Evolutionary conservation across 78 protist genomes (phyloP), one percentile per base, ranked within the genome.

Genomic region (Dictyostelium citrinum): DNA sequence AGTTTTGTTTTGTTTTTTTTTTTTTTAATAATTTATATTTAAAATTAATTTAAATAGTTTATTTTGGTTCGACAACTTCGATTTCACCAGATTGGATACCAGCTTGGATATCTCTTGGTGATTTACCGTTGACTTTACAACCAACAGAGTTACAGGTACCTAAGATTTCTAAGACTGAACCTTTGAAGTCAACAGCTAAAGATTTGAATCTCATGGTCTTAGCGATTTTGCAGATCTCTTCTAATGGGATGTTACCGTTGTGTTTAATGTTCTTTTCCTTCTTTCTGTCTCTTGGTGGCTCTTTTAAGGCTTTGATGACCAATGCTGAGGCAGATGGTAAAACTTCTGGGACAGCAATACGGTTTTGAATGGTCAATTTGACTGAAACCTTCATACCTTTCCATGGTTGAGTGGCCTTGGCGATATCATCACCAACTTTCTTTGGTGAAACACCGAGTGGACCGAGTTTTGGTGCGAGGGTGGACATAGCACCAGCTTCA

Each of bases 391-490:
- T 83, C 75, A 98, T 96, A 58, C 99, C 99, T 98, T 99, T 98
- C 98, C 98, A 99, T 82, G 96, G 98, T 74, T 35, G 82, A 72
- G 99, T 97, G 78, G 93, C 98, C 97, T 97, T 98, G 92, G 98
- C 98, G 76, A 99, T 98, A 77, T 99, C 99, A 10, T 98, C 99
- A 72, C 99, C 99, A 80, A 99, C 97, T 97, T 98, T 98, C 97
- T 98, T 98, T 83, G 99, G 99, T 81, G 98, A 91, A 74, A 99
- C 95, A 96, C 99, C 99, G 14, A 99, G 97, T 12, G 99, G 99
- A 93, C 99, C 99, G 84, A 98, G 76, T 97, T 99, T 99, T 75
- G 99, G 99, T 83, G 99, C 99, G 0, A 99, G 97, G 51, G 99
- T 46, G 37, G 99, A 80, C 37, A 96, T 96, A 31, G 98, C 99